A percentile compares a stretch with the other conserved stretches of the same genome.
These are phyloP conservation scores for Sarocladium kiliense DNA, from an alignment of 2,329 filamentous ascomycete genomes.

Conservation along the genomic window DNA sequence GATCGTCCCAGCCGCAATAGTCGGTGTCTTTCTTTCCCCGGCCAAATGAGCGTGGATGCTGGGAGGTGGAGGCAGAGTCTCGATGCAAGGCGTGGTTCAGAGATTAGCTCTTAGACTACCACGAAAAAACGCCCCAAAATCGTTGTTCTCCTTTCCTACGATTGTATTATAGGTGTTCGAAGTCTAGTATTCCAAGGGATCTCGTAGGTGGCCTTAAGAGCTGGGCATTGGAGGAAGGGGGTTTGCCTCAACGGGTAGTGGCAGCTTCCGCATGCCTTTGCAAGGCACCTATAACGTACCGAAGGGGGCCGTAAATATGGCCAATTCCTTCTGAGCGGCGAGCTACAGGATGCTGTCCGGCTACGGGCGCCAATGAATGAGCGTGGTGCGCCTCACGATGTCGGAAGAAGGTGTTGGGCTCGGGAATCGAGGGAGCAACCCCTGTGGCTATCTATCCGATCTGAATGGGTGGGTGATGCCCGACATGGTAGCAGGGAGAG, in stretches of 20 bases:
- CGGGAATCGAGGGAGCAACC: slow-evolving; percentile 5
- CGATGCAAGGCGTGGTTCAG: not conserved
- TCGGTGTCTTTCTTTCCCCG: slow-evolving; percentile 5
- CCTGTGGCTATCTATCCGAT: slow-evolving; percentile 9
- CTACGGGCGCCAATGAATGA: not conserved
- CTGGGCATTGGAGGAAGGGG: not conserved
- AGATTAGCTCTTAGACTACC: not conserved
- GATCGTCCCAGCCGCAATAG: not conserved
- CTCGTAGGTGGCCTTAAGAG: not conserved
- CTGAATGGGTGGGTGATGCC: slow-evolving; percentile 1
- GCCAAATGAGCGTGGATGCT: not conserved
- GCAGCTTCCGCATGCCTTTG: not conserved
- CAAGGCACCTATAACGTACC: not conserved
- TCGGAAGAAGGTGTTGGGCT: not conserved
- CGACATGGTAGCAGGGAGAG: not conserved
- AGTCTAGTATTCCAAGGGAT: not conserved
- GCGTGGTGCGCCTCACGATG: slow-evolving; percentile 1
- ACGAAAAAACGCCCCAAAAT: not conserved
- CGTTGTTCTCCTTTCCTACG: not conserved
- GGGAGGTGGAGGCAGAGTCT: not conserved
- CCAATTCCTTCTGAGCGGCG: not conserved
- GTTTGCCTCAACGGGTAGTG: slow-evolving; percentile 1
- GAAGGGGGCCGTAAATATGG: too few species aligned
- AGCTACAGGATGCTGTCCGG: not conserved
- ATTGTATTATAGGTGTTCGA: not conserved